Conservation (phyloP, 2,329 filamentous ascomycete genomes). For the Claviceps digitariae region DNA sequence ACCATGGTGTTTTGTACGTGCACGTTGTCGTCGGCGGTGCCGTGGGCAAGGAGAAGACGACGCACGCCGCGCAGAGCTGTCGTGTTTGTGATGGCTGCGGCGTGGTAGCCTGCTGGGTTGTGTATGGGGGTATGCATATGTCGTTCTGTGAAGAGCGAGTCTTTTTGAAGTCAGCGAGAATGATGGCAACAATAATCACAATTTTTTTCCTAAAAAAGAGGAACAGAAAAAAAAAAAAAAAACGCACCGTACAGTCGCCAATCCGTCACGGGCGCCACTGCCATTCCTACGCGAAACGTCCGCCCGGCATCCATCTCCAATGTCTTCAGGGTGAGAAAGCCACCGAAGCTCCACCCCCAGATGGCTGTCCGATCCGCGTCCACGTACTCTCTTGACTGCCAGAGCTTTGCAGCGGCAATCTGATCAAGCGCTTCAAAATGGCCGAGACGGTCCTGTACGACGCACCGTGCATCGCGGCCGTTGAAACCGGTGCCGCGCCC, state of each 20-base stretch:
- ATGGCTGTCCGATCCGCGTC: slow-evolving; percentile 48
- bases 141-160: slow-evolving; percentile 57
- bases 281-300: slow-evolving; percentile 48
- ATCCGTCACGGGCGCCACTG: slow-evolving; percentile 53
- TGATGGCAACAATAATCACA: no score
- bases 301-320: slow-evolving; percentile 43
- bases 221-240: no score
- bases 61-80: slow-evolving; percentile 48
- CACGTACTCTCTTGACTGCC: slow-evolving; percentile 36
- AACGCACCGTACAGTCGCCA: slow-evolving; percentile 46
- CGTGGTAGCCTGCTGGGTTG: slow-evolving; percentile 47
- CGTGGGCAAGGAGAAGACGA: slow-evolving; percentile 51
- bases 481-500: slow-evolving; percentile 53
- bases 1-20: slow-evolving; percentile 55
- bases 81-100: slow-evolving; percentile 42
- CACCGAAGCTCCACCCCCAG: slow-evolving; percentile 57
- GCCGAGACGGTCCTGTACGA: slow-evolving; percentile 46
- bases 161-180: slow-evolving; percentile 12
- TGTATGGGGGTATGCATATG: slow-evolving; percentile 52
- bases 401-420: slow-evolving; percentile 49
- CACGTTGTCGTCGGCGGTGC: slow-evolving; percentile 57
- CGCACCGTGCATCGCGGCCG: slow-evolving; percentile 47
- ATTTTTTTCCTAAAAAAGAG: no score
- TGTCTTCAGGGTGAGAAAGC: slow-evolving; percentile 53
- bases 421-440: slow-evolving; percentile 52